Base-by-base conservation (phyloP, 768 basidiomycete genomes). In the Boletellus ananiceps region DNA sequence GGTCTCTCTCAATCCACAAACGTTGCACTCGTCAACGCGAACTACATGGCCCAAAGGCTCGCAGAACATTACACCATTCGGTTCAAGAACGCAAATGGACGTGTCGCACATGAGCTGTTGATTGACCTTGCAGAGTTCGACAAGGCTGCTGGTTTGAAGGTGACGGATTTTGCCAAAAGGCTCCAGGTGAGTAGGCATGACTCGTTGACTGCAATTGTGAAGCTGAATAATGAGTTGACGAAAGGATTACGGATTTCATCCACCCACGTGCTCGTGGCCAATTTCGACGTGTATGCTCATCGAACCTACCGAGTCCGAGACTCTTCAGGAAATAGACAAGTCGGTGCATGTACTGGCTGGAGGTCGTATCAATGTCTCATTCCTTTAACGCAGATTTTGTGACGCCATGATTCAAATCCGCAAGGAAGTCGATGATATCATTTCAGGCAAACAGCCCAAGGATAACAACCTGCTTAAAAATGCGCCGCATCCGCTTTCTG, bases 351-450 rank as follows among this genome's bases (percentile, higher is more conserved):
- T 27, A 34, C 44, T 9, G 19, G 19, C 8, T 40, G 19, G 8
- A 23, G 16, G 46, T 50, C 23, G 0, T 43, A 36, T 14, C 18
- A 15, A 23, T 38, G 12, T 25, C 0, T 41, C 37, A 32, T 40
- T 15, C 29, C 29, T 40, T 38, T 34, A 9, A 29, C 40, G 33
- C 52, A 90, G 90, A 61, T 98, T 99, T 75, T 96, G 95, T 69
- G 92, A 98, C 57, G 95, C 96, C 18, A 96, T 98, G 92, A 94
- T 99, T 55, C 81, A 87, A 55, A 99, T 99, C 57, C 88, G 94
- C 43, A 74, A 82, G 59, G 96, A 99, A 68, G 93, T 83, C 0
- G 84, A 94, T 47, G 90, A 94, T 41, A 79, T 99, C 59, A 79
- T 88, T 38, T 71, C 77, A 15, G 96, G 95, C 41, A 86, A 84